phyloP scores from a whole-genome alignment of 306 rosid species.

The Sindora glabra region DNA sequence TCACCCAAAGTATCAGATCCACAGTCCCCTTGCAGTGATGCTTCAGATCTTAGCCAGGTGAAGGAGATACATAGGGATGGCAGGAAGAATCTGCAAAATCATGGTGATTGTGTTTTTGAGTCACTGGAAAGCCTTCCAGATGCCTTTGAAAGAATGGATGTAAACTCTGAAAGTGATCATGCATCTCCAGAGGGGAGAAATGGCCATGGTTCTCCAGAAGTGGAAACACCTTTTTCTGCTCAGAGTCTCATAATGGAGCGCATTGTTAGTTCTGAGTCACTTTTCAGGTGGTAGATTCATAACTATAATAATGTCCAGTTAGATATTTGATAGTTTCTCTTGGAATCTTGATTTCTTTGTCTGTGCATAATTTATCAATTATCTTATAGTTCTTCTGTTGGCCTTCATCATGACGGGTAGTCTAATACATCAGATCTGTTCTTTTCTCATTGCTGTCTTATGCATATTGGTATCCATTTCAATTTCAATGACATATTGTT shows the following conservation, averaged over 20 bases:
- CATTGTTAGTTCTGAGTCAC: too few species aligned
- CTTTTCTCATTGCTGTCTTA: neutral
- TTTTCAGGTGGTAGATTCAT: slow-evolving; percentile 62
- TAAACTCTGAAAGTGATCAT: slow-evolving; percentile 37
- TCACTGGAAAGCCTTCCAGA: slow-evolving; percentile 29
- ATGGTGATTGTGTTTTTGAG: slow-evolving; percentile 41
- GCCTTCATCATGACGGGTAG: neutral
- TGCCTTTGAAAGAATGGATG: slow-evolving; percentile 40
- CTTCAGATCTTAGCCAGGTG: slow-evolving; percentile 51
- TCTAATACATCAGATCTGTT: slow-evolving; percentile 3
- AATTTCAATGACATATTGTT: slow-evolving; percentile 37
- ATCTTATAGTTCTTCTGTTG: neutral
- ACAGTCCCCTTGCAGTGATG: slow-evolving; percentile 66
- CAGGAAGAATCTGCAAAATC: slow-evolving; percentile 33
- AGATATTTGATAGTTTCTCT: neutral
- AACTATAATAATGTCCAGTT: neutral
- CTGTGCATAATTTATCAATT: neutral
- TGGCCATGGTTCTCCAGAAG: too few species aligned
- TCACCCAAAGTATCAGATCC: slow-evolving; percentile 32
- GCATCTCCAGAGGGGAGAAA: slow-evolving; percentile 56
- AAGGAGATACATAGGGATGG: slow-evolving; percentile 53
- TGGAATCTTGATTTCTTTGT: slow-evolving; percentile 1
- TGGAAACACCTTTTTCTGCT: slow-evolving; percentile 32
- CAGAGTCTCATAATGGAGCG: slow-evolving; percentile 37
- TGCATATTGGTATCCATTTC: slow-evolving; percentile 3